Percentiles rank a stretch among this genome's conserved stretches.
Conservation (phyloP, 495 filamentous ascomycete genomes). For the Neohortaea acidophila region DNA sequence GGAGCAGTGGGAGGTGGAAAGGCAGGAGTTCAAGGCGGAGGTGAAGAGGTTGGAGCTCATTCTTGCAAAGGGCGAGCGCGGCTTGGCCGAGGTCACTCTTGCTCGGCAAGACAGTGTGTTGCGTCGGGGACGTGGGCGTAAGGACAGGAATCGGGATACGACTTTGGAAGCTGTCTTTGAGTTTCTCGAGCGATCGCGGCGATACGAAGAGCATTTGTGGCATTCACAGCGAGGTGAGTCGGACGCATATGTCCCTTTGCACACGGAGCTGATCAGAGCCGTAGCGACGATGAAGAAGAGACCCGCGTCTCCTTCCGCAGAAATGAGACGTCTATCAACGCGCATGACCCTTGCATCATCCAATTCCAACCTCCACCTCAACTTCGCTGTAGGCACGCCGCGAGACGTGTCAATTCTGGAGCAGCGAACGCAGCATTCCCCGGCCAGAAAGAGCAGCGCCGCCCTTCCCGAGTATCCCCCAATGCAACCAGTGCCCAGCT, state of each 20-base stretch:
- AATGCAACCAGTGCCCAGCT: too few species aligned
- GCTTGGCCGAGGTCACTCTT: constrained; percentile 21
- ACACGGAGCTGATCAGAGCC: background rate
- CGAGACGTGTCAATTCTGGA: too few species aligned
- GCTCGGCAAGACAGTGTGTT: constrained; percentile 23
- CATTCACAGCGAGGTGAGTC: constrained; percentile 19
- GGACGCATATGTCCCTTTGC: background rate
- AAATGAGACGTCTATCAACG: constrained; percentile 22
- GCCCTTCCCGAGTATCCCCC: too few species aligned
- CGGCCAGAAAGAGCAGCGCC: too few species aligned
- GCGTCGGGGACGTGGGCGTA: constrained; percentile 5
- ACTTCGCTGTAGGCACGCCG: too few species aligned
- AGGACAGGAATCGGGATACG: constrained; percentile 4
- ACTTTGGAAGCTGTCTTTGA: constrained; percentile 14
- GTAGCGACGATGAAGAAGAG: constrained; percentile 15
- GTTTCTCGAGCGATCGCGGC: constrained; percentile 12
- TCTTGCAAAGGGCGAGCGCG: constrained; percentile 20
- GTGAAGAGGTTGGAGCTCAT: constrained; percentile 24
- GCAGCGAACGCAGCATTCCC: too few species aligned
- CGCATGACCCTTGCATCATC: too few species aligned
- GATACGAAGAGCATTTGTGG: constrained; percentile 15
- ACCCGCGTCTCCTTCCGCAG: constrained; percentile 19
- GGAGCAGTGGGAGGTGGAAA: constrained; percentile 15
- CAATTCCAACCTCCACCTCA: too few species aligned
- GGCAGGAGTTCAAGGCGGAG: constrained; percentile 19